Base-by-base conservation (phyloP, 1,284 basidiomycete species). In the Ustilago crameri region DNA sequence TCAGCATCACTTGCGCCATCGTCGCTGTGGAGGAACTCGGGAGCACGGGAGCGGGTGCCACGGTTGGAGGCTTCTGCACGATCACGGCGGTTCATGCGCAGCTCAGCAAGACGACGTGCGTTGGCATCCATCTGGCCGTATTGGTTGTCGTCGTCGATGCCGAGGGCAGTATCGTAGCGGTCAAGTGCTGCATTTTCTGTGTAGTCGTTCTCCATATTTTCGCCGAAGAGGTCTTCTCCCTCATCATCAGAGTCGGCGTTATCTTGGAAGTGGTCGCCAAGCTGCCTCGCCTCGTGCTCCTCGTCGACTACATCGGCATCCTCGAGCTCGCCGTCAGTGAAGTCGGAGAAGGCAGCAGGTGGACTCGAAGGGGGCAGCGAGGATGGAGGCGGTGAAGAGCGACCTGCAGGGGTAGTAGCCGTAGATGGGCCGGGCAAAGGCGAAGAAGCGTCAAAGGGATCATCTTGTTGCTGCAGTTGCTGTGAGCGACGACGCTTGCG, bases 181-280 rank as follows among this genome's bases (percentile, higher is more conserved):
- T 99, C 96, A 5, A 97, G 88, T 5, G 88, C 86, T 48, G 89
- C 86, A 79, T 98, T 95, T 14, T 87, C 86, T 17, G 90, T 89
- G 84, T 98, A 98, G 81, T 98, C 95, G 59, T 89, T 89, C 70
- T 93, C 85, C 80, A 88, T 84, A 40, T 87, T 87, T 15, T 95
- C 90, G 43, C 88, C 92, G 84, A 95, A 98, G 24, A 98, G 88
- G 85, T 98, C 95, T 84, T 96, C 95, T 34, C 93, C 93, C 23
- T 94, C 92, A 20, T 82, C 84, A 24, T 85, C 85, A 30, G 83
- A 82, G 20, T 89, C 93, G 7, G 91, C 91, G 37, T 89, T 89
- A 9, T 90, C 92, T 5, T 88, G 66, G 24, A 70, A 75, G 15
- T 74, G 88, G n/a, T 88, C 85, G 26, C 79, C 81, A 12, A 81